Percentiles rank a stretch among this genome's conserved stretches.
Conservation (phyloP, 768 basidiomycete species). For the Mycena galopus region DNA sequence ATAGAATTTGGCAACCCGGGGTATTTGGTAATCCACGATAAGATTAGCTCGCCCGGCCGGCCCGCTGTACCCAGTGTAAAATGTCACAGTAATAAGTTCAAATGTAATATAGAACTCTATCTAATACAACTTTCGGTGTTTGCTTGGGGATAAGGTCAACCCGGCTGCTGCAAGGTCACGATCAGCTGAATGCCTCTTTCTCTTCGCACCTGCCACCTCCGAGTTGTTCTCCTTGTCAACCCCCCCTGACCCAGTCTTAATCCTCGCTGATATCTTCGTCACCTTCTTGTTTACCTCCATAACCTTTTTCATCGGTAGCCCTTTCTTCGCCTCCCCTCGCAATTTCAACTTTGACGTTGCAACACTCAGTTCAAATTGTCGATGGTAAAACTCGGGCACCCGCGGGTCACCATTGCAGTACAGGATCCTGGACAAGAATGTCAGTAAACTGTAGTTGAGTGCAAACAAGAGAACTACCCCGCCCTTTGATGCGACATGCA, state of each 20-base stretch:
- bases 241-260: not conserved
- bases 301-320: not conserved
- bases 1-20: no score
- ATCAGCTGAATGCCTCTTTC: slow-evolving; percentile 1
- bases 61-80: no score
- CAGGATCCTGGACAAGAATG: not conserved
- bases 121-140: no score
- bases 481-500: not conserved
- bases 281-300: not conserved
- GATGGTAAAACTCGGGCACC: not conserved
- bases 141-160: not conserved
- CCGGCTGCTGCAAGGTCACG: slow-evolving; percentile 1
- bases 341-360: not conserved
- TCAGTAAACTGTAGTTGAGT: no score
- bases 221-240: not conserved
- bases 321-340: not conserved
- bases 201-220: not conserved
- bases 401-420: not conserved
- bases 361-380: not conserved
- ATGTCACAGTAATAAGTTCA: no score
- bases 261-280: no score
- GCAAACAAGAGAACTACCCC: no score
- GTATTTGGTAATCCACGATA: no score
- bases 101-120: no score
- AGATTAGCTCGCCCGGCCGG: no score